Percentiles rank a stretch among this genome's conserved stretches.
Evolutionary conservation across 768 basidiomycete genomes (phyloP).

Genomic region (Serendipita sp.): DNA sequence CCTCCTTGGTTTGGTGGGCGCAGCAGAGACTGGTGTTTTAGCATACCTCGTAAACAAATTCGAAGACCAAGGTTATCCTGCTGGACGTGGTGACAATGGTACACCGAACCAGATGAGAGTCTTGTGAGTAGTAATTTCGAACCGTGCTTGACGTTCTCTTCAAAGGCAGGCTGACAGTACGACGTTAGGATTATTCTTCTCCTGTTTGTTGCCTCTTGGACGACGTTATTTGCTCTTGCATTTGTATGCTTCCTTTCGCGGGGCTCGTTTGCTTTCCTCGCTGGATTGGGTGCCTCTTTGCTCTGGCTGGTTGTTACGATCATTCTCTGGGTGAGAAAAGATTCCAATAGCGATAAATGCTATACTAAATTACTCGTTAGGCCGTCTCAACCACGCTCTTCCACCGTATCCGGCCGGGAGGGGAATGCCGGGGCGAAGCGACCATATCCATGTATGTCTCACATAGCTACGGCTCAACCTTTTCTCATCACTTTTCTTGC

Average conservation of each 20-base stretch:
- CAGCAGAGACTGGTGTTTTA: conserved; percentile 8
- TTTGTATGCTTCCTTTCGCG: neutral
- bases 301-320: conserved; percentile 9
- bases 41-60: conserved; percentile 9
- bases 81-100: conserved; percentile 5
- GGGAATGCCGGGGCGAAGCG: conserved; percentile 1
- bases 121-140: neutral
- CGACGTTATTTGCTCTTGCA: neutral
- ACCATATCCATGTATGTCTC: conserved; percentile 6
- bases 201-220: conserved; percentile 5
- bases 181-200: conserved; percentile 5
- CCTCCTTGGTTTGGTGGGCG: conserved; percentile 7
- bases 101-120: conserved; percentile 4
- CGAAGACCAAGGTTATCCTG: conserved; percentile 7
- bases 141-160: neutral
- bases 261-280: conserved; percentile 7
- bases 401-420: neutral
- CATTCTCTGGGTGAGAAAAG: conserved; percentile 5
- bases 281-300: conserved; percentile 1
- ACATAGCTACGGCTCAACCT: neutral
- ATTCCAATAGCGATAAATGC: neutral
- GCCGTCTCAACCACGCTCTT: conserved; percentile 3
- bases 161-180: neutral
- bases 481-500: neutral
- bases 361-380: neutral